Base-by-base conservation (phyloP, 129 eudicot genomes). In the Rutidosis leptorrhynchoides region DNA sequence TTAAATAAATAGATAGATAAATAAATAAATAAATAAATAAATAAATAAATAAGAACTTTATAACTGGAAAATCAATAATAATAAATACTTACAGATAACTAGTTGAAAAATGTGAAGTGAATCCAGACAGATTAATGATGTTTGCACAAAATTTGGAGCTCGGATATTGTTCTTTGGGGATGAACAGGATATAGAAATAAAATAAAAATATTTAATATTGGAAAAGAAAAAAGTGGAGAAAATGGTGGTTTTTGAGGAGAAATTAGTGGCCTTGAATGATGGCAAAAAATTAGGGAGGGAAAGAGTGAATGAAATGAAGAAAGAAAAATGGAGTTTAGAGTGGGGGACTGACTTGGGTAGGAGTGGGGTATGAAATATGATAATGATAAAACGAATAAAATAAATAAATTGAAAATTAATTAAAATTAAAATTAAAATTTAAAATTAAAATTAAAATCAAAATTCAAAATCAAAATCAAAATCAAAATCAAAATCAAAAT, bases 181-280 rank as follows among this genome's bases (percentile, higher is more conserved):
- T 49, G 64, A 61, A 35, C 35, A 67, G 28, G 27, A 26, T 26
- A 27, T 14, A 30, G 5, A 55, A 11, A 40, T 40, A 7, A 19
- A 40, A 40, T 30, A 30, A 30, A 30, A 37, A 11, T 10, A 8
- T 33, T 7, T 0, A 11, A 40, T 40, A 40, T 40, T 15, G 7
- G n/a, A 42, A 3, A 17, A 20, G 45, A 52, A 9, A 1, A 22
- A 1, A 33, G 23, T 16, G 60, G 48, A 51, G 37, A 74, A 74
- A 58, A 27, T 32, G 61, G 22, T 67, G 56, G 48, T 21, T 40
- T 40, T 32, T 37, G 25, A 53, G 46, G 71, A 35, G 71, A 52
- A 63, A 61, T 67, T 46, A 51, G 30, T 71, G 80, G 74, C 77
- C 84, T 74, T 74, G 78, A 82, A 66, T 82, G 76, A 78, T 84